Evolutionary conservation across 2,329 filamentous ascomycete genomes (phyloP), one percentile per base, ranked within the genome.

Genomic region (Paecilomyces dactylethromorphus): DNA sequence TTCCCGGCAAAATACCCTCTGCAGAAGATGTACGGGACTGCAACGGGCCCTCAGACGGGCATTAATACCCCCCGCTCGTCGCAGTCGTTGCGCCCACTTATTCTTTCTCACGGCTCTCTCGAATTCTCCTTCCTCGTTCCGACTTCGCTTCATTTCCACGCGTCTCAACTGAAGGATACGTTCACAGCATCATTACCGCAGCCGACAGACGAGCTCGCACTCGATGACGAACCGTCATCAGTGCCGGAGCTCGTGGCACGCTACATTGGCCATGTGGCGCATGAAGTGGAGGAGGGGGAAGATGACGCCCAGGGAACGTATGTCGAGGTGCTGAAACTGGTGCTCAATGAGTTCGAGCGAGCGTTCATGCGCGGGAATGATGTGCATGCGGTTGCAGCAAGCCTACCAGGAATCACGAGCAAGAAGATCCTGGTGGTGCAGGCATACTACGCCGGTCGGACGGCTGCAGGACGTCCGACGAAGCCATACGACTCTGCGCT

Each of bases 221-320:
- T 93, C 74, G 95, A 99, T 81, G 94, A 99, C 69, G 95, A 99
- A 81, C 94, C 94, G n/a, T 97, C 94, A 39, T 99, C 95, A 24
- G 87, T 92, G 53, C 81, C 91, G 52, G 94, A 99, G 80, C 83
- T 99, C 61, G 91, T 99, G 32, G 92, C 91, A 62, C 87, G 93
- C 74, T 99, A 96, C 78, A 87, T 99, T 72, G 92, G 91, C 67
- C 95, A 91, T 73, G 84, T 97, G 61, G 92, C 93, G 64, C 81
- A 85, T 63, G 90, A 97, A 79, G 89, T 97, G 45, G 91, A 96
- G 58, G 90, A 95, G 69, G 92, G 91, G 58, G 94, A 97, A 71
- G 93, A 97, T 70, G 90, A 92, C 72, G 82, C 86, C 54, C 89
- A 92, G 64, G 92, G 91, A 63, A 93, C 91, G 53, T 96, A 94